Base-by-base conservation (phyloP, 495 filamentous ascomycete species). In the Aspergillus wentii region DNA sequence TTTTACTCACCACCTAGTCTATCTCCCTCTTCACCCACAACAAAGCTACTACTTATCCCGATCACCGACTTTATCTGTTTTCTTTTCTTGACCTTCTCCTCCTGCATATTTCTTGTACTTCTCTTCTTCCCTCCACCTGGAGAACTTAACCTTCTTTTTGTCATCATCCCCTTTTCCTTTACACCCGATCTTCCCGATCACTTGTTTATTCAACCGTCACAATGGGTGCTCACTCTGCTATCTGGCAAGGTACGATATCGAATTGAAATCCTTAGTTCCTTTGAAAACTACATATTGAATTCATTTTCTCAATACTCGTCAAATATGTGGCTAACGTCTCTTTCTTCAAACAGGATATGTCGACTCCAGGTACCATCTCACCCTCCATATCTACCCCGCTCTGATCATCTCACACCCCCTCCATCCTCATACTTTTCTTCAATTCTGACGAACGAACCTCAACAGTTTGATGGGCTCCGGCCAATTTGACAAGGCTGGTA, bases 401-500 rank as follows among this genome's bases (percentile, higher is more conserved):
- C 34, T 40, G 22, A 18, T 38, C 46, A 33, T 25, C 23, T 31
- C 20, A n/a, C 30, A 21, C 16, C 44, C 30, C 43, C 44, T 33
- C 33, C 33, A 27, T 19, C 38, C 40, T 33, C 30, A 26, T 33
- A 33, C 40, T 32, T 5, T 26, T 11, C n/a, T n/a, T n/a, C n/a
- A n/a, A 38, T 49, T 21, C 49, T 57, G 42, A 54, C 48, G 26
- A 29, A 22, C 26, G 19, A 30, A 36, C 33, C 35, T 20, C 41
- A 34, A 16, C 42, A 90, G 90, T 78, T 78, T 97, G 48, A 76
- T 97, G 55, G 86, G 76, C 67, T 80, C 74, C 48, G 80, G 80
- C 52, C 83, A 92, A 62, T 68, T 95, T 64, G 85, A 92, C 72
- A 82, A 85, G 68, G 92, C 79, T 51, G 86, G 85, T 55, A 94